Conservation (phyloP, 176 grass and related monocot genomes). For the Canna indica region DNA sequence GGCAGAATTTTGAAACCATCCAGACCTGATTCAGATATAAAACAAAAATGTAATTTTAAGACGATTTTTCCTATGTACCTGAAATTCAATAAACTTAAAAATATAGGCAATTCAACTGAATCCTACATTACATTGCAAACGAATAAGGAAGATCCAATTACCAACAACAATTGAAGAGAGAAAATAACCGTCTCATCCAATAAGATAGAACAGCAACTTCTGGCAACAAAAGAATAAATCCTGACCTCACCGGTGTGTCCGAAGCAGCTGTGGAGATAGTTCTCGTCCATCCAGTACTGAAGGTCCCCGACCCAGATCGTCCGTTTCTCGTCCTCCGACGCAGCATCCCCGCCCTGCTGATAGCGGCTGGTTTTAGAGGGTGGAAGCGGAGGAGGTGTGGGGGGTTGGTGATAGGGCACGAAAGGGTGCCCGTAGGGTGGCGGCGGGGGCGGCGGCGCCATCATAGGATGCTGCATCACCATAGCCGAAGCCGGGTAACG, state of each 20-base stretch:
- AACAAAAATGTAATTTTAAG: background rate
- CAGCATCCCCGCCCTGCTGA: constrained; percentile 1
- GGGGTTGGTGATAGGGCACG: constrained; percentile 12
- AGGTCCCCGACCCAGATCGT: constrained; percentile 19
- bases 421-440: constrained; percentile 5
- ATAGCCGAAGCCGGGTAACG: constrained; percentile 6
- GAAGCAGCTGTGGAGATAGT: constrained; percentile 16
- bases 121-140: background rate
- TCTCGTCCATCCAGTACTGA: constrained; percentile 17
- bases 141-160: background rate
- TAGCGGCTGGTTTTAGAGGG: constrained; percentile 1
- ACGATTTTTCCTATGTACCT: background rate
- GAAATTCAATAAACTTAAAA: background rate
- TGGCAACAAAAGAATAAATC: constrained; percentile 3
- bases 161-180: background rate
- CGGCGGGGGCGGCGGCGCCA: constrained; percentile 11
- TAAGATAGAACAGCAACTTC: background rate
- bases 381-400: background rate
- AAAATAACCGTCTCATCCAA: background rate
- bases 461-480: constrained; percentile 18
- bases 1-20: background rate
- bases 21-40: background rate
- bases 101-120: background rate
- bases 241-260: constrained; percentile 10
- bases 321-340: constrained; percentile 6